Evolutionary conservation across 2,329 filamentous ascomycete species (phyloP), one percentile per base, ranked within the genome.

Genomic region (Curvularia verruculosa): DNA sequence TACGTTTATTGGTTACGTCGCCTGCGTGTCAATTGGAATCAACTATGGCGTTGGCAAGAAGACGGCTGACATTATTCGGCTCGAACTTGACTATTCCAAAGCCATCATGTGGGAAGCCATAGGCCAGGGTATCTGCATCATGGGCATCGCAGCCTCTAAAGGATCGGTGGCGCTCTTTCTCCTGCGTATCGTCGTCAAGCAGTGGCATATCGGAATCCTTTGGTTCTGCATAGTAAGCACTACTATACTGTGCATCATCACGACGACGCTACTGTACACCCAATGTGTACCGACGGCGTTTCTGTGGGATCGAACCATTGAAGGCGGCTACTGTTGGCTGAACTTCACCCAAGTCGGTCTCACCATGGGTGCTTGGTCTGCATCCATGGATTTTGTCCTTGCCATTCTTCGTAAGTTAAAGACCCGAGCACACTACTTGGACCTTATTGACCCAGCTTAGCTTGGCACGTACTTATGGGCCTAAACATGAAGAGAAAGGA

Each of bases 401-500:
- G 73, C 72, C n/a, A 61, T 74, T 19, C 65, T 75, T 12, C 72
- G 59, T 61, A 59, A 55, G 59, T 50, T 5, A n/a, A 26, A 15
- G 13, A 18, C 18, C 31, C 18, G 15, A 6, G 15, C 13, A 6
- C 21, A 21, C 12, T 5, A 5, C 15, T 18, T 9, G 15, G 15
- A 47, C 13, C 9, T 12, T n/a, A 19, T 49, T 58, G 40, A 58
- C 24, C 9, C 15, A n/a, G 34, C 18, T 2, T 13, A 59, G 59
- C 72, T 9, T 75, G 73, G 70, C 67, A 69, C 19, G 63, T 74
- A 8, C 62, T 74, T 23, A 67, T 73, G 66, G 63, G 67, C 4
- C 61, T 75, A 2, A 71, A 74, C 49, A 75, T 75, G 71, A 74
- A 73, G 59, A 65, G 63, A 44, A 74, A 72, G 54, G 71, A 74